Evolutionary conservation across 257 asterid species (phyloP), one percentile per base, ranked within the genome.

Genomic region (Cinchona pubescens): DNA sequence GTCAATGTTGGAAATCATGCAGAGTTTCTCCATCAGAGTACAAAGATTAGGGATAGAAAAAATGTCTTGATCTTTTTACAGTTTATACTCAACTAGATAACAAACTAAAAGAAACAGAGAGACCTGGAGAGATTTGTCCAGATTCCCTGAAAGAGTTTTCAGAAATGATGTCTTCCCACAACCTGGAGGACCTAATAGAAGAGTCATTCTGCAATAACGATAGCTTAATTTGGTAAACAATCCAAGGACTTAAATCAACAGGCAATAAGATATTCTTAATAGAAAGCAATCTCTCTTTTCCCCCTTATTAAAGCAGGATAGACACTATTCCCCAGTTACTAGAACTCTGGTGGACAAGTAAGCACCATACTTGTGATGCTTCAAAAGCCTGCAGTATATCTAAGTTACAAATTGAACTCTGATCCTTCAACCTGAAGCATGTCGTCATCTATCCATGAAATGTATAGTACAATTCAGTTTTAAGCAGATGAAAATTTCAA

Each of bases 151-250:
- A 67, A 90, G 78, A 51, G 89, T 89, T 81, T 88, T 90, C 82
- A 88, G 76, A 40, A 88, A 75, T 73, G 93, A 79, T 53, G 93
- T 87, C 83, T 88, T 90, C 71, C 96, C 90, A 46, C 91, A 87
- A 32, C 93, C 91, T 35, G 93, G 93, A 78, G 92, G 90, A 69
- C 92, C 92, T 78, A 88, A 92, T 76, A 90, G 65, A 51, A 90
- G 86, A 53, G 91, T 85, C 83, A 90, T 79, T 77, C 91, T 88
- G 91, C 69, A 75, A 30, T 21, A 35, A 53, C 23, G 46, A 37
- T 18, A 71, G 10, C 30, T 37, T 29, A 38, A 65, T 19, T 30
- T 65, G 5, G 38, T 0, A 25, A 43, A 53, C 23, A 49, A 1
- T 15, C 1, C 34, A 6, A 49, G 34, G 48, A 49, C 4, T 23